Evolutionary conservation across 129 eudicot species (phyloP), one percentile per base, ranked within the genome.

Genomic region (sunflower (Helianthus annuus)): DNA sequence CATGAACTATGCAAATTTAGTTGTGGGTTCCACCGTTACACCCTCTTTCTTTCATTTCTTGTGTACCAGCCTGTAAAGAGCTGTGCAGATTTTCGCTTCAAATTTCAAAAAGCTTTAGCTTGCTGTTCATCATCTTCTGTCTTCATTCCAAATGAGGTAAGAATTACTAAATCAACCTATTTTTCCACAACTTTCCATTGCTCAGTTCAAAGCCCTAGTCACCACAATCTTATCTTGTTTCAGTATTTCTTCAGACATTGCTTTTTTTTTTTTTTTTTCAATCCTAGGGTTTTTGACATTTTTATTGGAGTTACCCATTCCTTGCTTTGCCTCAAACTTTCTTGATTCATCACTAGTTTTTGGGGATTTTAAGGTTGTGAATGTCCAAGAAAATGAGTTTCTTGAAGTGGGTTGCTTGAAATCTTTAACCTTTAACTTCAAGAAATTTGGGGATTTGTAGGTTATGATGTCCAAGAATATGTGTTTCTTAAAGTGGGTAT

Each of bases 11-110:
- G 34, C 68, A 12, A 22, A 73, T 10, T 14, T 16, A 46, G 73
- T 68, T 46, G 83, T 80, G 88, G 96, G 95, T 51, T 83, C 72
- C 52, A 46, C 57, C 6, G 38, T 15, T 9, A 3, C 24, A 40
- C 15, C 36, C 10, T 19, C 22, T 19, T 19, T 17, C 67, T 8
- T 79, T 42, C 10, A 17, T 36, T 44, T 22, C 6, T 44, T 46
- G 13, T 75, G 66, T 75, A 55, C 48, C 97, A 92, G 97, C 96
- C 96, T 89, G 97, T 19, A 19, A 19, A 19, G 22, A 19, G 22
- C 83, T 88, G 89, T 79, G 67, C 49, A 69, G 70, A 42, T 42
- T 42, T 42, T 6, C 46, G 1, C 11, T 42, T 42, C 46, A 42
- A 6, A 42, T 42, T 75, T 73, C 88, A 78, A 85, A 27, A 73